Base-by-base conservation (phyloP, 345 rosid genomes). In the Passiflora organensis region DNA sequence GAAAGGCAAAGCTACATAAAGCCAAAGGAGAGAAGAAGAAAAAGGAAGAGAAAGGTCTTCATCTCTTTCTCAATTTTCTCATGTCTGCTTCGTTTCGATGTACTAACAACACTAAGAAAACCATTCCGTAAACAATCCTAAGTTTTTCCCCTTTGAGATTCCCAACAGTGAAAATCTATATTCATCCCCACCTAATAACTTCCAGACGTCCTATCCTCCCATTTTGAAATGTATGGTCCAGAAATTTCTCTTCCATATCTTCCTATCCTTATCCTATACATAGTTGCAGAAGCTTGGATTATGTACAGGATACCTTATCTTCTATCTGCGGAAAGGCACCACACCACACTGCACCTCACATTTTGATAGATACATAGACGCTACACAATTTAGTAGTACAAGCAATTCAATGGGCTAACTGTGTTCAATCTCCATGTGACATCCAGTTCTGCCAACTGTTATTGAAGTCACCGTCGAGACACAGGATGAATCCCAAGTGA, bases 1-100 rank as follows among this genome's bases (percentile, higher is more conserved):
- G 73, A 14, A 69, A 63, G 64, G 58, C 73, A 15, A 69, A 69
- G 42, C 64, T 64, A 2, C 68, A 69, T 53, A 69, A 69, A 48
- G 68, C 68, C 34, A 69, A 63, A 15, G 73, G 73, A 45, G 73
- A 69, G 10, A 69, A 63, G 20, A 69, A 69, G 68, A 69, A 69
- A 43, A 69, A 63, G 56, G 73, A 69, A 47, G 73, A 69, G 50
- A 69, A 63, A 69, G 73, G 73, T 69, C 55, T 19, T n/a, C 10
- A 25, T 15, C 52, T 48, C 52, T 19, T 48, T 5, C n/a, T 23
- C 52, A 21, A 13, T 15, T 37, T 25, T 11, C 15, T 1, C 28
- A 17, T 8, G 32, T 10, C 44, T 43, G 38, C n/a, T 11, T 32
- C 23, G 11, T 43, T 48, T 13, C 16, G 11, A 15, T 24, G 34